Evolutionary conservation across 1,139 yeast species (phyloP), one percentile per base, ranked within the genome.

Genomic region (Suhomyces choctaworum): DNA sequence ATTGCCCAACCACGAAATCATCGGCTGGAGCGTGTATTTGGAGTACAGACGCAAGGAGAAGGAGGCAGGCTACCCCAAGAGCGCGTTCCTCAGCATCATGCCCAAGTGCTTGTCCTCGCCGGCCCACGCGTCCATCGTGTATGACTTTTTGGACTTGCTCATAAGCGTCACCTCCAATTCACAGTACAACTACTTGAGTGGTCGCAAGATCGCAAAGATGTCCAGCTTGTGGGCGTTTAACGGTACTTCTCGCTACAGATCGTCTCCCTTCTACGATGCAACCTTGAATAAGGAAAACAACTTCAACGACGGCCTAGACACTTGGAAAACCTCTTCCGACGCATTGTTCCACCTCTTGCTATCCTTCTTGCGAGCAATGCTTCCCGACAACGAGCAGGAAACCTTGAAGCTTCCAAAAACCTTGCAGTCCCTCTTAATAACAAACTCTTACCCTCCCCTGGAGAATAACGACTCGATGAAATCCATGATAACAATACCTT

Each of bases 191-290:
- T 81, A 82, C 48, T 64, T 89, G 63, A 78, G 86, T 50, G 95
- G 95, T 1, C 70, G 90, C 30, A 88, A 87, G 52, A 72, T 89
- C 14, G 75, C 94, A 12, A 80, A 85, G 48, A 74, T 89, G 79
- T 83, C 94, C 22, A 90, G 92, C 15, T 64, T 87, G 23, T 89
- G 96, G 96, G 97, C 96, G 0, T 89, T 89, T 52, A 78, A 77
- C 44, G 41, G 49, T 14, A 37, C 42, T 50, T 59, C 66, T 6
- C 39, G 46, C 15, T 31, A 36, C 25, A 32, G 44, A 21, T 40
- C 48, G 22, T 60, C 67, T 5, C 65, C 71, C 7, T 68, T 68
- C 37, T 68, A 56, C 45, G 74, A 69, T 46, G 75, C 74, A 2
- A 69, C 74, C 4, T 25, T 56, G n/a, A 44, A 46, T 11, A 47